These are phyloP conservation scores for Sporobolus alterniflorus DNA, from an alignment of 202 grass and related monocot species.

Conservation along the genomic window DNA sequence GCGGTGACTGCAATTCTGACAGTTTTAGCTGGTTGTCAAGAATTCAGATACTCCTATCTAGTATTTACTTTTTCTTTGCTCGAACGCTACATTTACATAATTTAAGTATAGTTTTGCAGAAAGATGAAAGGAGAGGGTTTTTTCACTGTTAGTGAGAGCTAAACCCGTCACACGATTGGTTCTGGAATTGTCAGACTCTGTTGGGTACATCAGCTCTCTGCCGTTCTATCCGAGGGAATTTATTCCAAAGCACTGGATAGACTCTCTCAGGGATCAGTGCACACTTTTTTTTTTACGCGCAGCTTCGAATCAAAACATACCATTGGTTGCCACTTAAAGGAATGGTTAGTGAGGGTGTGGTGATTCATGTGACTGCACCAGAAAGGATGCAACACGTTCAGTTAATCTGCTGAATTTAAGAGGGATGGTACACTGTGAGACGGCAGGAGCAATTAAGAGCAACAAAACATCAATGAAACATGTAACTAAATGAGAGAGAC, in stretches of 20 bases:
- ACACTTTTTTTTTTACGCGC: neutral
- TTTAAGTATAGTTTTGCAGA: neutral
- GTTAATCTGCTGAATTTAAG: conserved; percentile 33
- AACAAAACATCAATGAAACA: neutral
- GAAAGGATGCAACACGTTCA: conserved; percentile 26
- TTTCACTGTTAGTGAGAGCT: conserved; percentile 18
- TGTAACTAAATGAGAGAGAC: conserved; percentile 23
- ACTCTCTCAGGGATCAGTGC: conserved; percentile 21
- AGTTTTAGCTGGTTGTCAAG: neutral
- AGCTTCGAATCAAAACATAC: conserved; percentile 23
- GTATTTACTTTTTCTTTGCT: neutral
- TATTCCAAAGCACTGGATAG: conserved; percentile 22
- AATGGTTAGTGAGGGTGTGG: conserved; percentile 8
- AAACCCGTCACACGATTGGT: neutral
- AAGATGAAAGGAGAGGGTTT: neutral
- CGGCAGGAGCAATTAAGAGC: conserved; percentile 18
- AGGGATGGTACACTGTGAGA: neutral
- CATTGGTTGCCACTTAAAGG: conserved; percentile 7
- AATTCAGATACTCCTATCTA: too few species aligned
- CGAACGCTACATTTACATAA: neutral
- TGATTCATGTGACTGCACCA: conserved; percentile 55
- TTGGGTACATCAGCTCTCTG: neutral
- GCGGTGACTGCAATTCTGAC: neutral
- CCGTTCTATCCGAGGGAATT: conserved; percentile 9
- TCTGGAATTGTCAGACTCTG: conserved; percentile 1